A percentile compares a stretch with the other conserved stretches of the same genome.
Conservation (phyloP, 2,329 filamentous ascomycete species). For the Phialemonium atrogriseum region DNA sequence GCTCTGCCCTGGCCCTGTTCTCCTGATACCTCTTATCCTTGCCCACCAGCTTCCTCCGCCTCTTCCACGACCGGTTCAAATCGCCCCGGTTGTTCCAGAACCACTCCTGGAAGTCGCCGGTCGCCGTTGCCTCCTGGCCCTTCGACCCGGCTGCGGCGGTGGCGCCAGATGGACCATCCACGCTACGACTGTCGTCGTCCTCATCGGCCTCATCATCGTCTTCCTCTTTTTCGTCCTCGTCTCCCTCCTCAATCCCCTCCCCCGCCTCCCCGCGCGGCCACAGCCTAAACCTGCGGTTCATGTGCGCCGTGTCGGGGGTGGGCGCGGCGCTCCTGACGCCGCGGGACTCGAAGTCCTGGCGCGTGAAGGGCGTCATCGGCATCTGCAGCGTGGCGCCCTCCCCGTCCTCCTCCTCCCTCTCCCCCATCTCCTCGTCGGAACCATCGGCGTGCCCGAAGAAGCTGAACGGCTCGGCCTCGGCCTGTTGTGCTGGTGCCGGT, state of each 20-base stretch:
- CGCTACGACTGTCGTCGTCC: constrained; percentile 9
- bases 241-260: constrained; percentile 36
- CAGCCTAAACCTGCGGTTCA: constrained; percentile 54
- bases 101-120: constrained; percentile 54
- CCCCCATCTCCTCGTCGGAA: constrained; percentile 37
- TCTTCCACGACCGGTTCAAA: constrained; percentile 59
- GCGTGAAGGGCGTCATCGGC: constrained; percentile 78
- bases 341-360: constrained; percentile 67
- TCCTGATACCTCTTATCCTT: constrained; percentile 62
- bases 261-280: constrained; percentile 41
- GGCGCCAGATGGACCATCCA: constrained; percentile 11
- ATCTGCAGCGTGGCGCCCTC: constrained; percentile 21
- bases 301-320: constrained; percentile 85
- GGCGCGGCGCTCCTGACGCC: constrained; percentile 81
- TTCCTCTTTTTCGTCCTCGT: constrained; percentile 23
- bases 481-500: no score
- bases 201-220: constrained; percentile 18
- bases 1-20: constrained; percentile 46
- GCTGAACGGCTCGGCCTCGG: constrained; percentile 58
- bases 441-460: constrained; percentile 61
- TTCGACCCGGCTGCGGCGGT: constrained; percentile 9
- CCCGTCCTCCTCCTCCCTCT: constrained; percentile 24
- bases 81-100: constrained; percentile 62
- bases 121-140: no score
- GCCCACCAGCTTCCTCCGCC: constrained; percentile 49